Conservation (phyloP, 495 filamentous ascomycete species). For the Bacidia rubella region DNA sequence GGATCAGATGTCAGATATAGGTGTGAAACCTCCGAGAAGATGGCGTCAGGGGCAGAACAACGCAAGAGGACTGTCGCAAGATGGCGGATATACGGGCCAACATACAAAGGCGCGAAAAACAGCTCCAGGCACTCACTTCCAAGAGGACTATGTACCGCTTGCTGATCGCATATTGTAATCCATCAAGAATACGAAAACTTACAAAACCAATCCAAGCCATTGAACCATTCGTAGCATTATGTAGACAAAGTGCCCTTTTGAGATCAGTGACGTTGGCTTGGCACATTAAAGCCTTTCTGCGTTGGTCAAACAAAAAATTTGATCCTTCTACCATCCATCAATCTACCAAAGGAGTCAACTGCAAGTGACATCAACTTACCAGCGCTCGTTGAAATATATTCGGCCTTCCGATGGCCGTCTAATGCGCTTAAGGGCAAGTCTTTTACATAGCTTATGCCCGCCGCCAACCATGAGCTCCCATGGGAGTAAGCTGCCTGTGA, state of each 20-base stretch:
- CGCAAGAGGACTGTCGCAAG: conserved; percentile 42
- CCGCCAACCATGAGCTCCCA: conserved; percentile 12
- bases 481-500: conserved; percentile 6
- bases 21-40: conserved; percentile 49
- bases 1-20: conserved; percentile 54
- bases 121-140: no score
- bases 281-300: no score
- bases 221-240: no score
- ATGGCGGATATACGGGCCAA: background rate
- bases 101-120: background rate
- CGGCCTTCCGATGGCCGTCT: background rate
- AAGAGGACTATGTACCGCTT: background rate
- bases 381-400: background rate
- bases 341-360: background rate
- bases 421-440: background rate
- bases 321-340: no score
- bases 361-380: background rate
- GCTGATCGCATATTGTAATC: background rate
- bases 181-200: no score
- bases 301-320: no score
- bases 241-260: no score
- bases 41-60: conserved; percentile 40
- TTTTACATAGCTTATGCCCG: conserved; percentile 2
- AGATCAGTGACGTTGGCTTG: no score
- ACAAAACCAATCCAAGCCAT: no score